phyloP scores from a whole-genome alignment of 192 early-diverging fungal genomes.

The Umbelopsis ramanniana region DNA sequence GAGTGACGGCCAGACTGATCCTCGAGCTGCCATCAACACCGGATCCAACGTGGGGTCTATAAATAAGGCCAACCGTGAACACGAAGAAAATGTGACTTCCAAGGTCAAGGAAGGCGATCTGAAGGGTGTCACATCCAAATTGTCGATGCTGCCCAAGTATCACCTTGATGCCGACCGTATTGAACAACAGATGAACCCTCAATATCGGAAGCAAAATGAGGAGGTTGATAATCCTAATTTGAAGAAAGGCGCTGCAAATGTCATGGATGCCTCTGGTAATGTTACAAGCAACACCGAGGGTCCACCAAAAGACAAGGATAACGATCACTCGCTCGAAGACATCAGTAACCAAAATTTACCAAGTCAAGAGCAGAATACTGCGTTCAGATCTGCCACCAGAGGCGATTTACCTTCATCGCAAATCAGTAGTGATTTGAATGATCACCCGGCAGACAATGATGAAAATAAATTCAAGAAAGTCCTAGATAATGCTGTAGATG shows the following conservation, averaged over 20 bases:
- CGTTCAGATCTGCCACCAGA: neutral
- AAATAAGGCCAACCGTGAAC: neutral
- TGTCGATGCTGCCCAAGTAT: neutral
- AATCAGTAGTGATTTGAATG: too few relatives aligned
- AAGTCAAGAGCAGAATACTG: neutral
- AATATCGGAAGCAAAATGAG: neutral
- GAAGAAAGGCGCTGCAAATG: neutral
- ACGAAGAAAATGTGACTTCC: neutral
- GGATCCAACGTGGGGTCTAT: neutral
- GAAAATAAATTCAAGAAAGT: neutral
- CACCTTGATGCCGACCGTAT: neutral
- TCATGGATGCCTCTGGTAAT: neutral
- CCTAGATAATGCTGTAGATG: neutral
- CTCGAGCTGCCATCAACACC: neutral
- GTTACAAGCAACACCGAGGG: neutral
- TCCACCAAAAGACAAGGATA: neutral
- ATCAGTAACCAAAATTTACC: neutral
- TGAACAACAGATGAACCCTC: neutral
- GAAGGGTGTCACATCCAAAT: neutral
- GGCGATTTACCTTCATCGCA: too few relatives aligned
- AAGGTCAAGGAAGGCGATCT: neutral
- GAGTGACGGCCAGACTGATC: constrained; percentile 2
- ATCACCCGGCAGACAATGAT: too few relatives aligned
- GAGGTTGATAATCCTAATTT: neutral
- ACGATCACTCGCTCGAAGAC: neutral